Percentiles rank a stretch among this genome's conserved stretches.
phyloP scores from a whole-genome alignment of 2,329 filamentous ascomycete species.

The Exophiala aquamarina region DNA sequence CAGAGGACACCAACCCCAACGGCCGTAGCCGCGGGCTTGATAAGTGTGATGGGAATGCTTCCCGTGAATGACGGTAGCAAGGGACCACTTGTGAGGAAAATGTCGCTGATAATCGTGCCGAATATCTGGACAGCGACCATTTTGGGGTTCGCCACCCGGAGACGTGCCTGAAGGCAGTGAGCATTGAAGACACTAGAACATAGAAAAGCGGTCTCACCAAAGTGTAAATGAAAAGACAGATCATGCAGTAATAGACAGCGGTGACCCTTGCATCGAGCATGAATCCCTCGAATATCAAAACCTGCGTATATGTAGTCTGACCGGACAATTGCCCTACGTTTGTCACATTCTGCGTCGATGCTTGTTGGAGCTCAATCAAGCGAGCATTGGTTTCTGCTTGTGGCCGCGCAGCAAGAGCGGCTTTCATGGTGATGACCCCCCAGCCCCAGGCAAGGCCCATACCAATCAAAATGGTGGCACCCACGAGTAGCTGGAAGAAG shows the following conservation, averaged over 20 bases:
- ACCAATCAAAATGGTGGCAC: slow-evolving; percentile 46
- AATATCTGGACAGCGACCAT: slow-evolving; percentile 48
- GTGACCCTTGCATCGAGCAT: slow-evolving; percentile 51
- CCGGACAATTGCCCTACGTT: slow-evolving; percentile 28
- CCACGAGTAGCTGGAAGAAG: slow-evolving; percentile 46
- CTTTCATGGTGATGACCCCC: slow-evolving; percentile 52
- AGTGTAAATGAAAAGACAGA: slow-evolving; percentile 47
- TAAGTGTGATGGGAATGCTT: slow-evolving; percentile 39
- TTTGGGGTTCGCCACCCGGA: slow-evolving; percentile 49
- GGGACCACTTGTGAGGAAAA: slow-evolving; percentile 48
- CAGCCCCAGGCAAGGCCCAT: slow-evolving; percentile 52
- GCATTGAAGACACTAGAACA: background rate
- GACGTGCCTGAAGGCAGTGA: slow-evolving; percentile 34
- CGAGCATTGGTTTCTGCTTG: slow-evolving; percentile 38
- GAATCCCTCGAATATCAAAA: slow-evolving; percentile 45
- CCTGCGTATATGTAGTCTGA: slow-evolving; percentile 33
- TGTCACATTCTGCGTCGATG: slow-evolving; percentile 31
- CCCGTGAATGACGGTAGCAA: slow-evolving; percentile 43
- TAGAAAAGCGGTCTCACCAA: slow-evolving; percentile 27
- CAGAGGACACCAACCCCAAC: slow-evolving; percentile 47
- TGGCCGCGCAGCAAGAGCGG: slow-evolving; percentile 45
- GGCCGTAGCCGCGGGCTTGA: slow-evolving; percentile 49
- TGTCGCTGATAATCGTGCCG: slow-evolving; percentile 47
- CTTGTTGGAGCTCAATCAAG: slow-evolving; percentile 36
- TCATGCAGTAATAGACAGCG: slow-evolving; percentile 38